Evolutionary conservation across 306 rosid genomes (phyloP).

Genomic region (Castanospermum australe): DNA sequence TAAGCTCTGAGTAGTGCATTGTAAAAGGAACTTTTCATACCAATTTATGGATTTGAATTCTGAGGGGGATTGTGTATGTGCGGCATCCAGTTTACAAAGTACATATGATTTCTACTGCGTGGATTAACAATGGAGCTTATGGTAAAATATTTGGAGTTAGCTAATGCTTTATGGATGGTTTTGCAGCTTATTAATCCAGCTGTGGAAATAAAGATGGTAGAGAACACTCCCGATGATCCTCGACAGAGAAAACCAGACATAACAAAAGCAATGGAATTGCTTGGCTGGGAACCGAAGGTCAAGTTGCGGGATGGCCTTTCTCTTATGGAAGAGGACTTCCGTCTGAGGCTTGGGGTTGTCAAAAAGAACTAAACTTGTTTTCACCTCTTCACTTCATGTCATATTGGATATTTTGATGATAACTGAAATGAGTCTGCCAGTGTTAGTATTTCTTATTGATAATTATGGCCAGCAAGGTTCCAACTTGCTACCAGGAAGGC

Average conservation of each 20-base stretch:
- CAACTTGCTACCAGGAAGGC: background rate
- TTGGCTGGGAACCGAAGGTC: conserved; percentile 79
- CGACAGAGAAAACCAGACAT: conserved; percentile 83
- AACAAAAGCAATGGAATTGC: conserved; percentile 65
- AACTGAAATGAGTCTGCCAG: background rate
- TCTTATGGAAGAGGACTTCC: conserved; percentile 87
- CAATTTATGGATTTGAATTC: background rate
- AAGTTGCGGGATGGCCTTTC: conserved; percentile 75
- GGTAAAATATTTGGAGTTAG: background rate
- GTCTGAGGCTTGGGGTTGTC: conserved; percentile 60
- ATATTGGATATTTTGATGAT: background rate
- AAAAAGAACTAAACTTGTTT: conserved; percentile 38
- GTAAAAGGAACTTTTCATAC: background rate
- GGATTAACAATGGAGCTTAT: background rate
- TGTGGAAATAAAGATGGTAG: conserved; percentile 72
- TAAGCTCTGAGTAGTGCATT: background rate
- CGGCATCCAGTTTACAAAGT: background rate
- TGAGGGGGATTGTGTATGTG: background rate
- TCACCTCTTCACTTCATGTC: background rate
- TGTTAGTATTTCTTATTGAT: background rate
- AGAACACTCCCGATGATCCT: conserved; percentile 88
- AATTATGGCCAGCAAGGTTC: conserved; percentile 1
- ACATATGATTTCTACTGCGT: background rate
- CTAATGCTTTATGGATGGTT: conserved; percentile 16
- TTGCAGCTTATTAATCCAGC: conserved; percentile 74